Evolutionary conservation across 306 rosid species (phyloP).

Genomic region (Canavalia gladiata): DNA sequence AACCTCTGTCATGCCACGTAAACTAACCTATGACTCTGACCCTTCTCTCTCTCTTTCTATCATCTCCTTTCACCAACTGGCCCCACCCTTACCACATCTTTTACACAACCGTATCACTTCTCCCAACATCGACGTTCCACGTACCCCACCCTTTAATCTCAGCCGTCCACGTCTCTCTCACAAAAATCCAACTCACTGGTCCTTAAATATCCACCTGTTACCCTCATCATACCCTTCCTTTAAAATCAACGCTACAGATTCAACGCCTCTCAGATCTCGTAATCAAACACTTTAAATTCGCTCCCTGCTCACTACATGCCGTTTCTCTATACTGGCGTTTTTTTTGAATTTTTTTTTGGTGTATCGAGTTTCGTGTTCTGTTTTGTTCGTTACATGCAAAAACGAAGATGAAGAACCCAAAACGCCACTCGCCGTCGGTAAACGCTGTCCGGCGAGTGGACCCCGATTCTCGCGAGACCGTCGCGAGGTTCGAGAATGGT

Average conservation of each 20-base stretch:
- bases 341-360: background rate
- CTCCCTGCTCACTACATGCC: background rate
- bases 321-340: constrained; percentile 7
- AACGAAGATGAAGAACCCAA: constrained; percentile 29
- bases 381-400: constrained; percentile 36
- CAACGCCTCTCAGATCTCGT: constrained; percentile 31
- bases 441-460: constrained; percentile 15
- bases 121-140: constrained; percentile 54
- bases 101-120: constrained; percentile 50
- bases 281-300: constrained; percentile 40
- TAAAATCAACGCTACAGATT: constrained; percentile 54
- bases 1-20: constrained; percentile 67
- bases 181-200: constrained; percentile 53
- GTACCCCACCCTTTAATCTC: constrained; percentile 47
- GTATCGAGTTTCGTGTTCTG: too few relatives aligned
- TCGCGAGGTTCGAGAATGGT: constrained; percentile 43
- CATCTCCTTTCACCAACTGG: constrained; percentile 37
- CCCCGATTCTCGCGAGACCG: background rate
- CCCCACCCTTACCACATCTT: constrained; percentile 54
- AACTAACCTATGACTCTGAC: constrained; percentile 44
- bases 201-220: constrained; percentile 57
- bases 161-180: constrained; percentile 75
- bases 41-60: constrained; percentile 13
- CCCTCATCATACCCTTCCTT: constrained; percentile 19
- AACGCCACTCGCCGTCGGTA: constrained; percentile 21